Conservation (phyloP, 768 basidiomycete species). For the Punctularia strigosozonata region DNA sequence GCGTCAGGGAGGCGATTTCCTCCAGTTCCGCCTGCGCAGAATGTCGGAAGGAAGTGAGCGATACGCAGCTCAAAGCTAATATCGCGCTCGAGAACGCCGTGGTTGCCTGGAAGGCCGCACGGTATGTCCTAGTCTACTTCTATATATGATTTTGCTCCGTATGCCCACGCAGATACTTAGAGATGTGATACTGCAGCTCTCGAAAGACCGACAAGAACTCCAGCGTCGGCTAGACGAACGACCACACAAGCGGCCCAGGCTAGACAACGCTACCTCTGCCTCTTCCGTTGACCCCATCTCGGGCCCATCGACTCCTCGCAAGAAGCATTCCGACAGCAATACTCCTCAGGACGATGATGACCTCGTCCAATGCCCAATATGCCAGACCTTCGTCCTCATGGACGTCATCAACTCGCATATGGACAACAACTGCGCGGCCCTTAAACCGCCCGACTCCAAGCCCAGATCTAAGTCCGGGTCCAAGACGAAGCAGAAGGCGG, state of each 20-base stretch:
- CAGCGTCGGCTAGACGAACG: too few species aligned
- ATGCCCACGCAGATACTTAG: constrained; percentile 2
- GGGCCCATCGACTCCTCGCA: constrained; percentile 13
- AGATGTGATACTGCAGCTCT: constrained; percentile 9
- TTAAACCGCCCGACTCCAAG: constrained; percentile 7
- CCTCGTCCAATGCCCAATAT: constrained; percentile 52
- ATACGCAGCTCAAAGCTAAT: constrained; percentile 57
- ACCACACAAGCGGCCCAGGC: too few species aligned
- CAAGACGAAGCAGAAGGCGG: constrained; percentile 25
- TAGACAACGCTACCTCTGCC: not conserved
- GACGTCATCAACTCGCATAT: constrained; percentile 52
- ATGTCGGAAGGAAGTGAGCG: constrained; percentile 48
- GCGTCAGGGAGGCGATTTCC: constrained; percentile 48
- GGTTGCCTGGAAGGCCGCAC: constrained; percentile 56
- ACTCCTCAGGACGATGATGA: too few species aligned
- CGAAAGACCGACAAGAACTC: too few species aligned
- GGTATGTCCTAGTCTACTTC: constrained; percentile 41
- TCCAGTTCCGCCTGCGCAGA: constrained; percentile 60
- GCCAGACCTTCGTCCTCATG: constrained; percentile 31
- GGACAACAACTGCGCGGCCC: constrained; percentile 42
- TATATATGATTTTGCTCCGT: too few species aligned
- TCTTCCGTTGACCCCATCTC: not conserved
- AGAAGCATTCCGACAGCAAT: constrained; percentile 13
- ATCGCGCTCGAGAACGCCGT: constrained; percentile 60
- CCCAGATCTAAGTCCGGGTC: constrained; percentile 12